Percentiles rank a stretch among this genome's conserved stretches.
Conservation (phyloP, 495 filamentous ascomycete genomes). For the Durotheca rogersii region DNA sequence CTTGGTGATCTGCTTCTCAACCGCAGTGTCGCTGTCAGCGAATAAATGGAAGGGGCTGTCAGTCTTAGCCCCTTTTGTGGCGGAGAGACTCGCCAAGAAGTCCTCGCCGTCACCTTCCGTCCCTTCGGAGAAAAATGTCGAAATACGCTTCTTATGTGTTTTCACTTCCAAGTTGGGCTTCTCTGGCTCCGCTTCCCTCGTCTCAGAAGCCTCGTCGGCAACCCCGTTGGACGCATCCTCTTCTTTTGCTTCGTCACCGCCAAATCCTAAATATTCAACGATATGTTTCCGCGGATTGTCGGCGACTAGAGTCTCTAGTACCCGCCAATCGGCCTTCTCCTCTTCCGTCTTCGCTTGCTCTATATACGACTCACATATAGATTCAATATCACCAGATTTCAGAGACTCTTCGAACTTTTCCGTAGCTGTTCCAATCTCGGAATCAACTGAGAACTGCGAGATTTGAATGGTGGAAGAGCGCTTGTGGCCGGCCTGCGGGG, state of each 20-base stretch:
- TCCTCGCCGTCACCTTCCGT: slow-evolving; percentile 73
- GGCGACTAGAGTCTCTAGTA: slow-evolving; percentile 84
- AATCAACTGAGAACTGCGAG: slow-evolving; percentile 83
- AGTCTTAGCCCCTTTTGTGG: slow-evolving; percentile 54
- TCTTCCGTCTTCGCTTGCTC: slow-evolving; percentile 73
- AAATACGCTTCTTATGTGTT: slow-evolving; percentile 60
- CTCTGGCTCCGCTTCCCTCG: slow-evolving; percentile 43
- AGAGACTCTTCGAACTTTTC: slow-evolving; percentile 84
- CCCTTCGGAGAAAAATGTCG: slow-evolving; percentile 77
- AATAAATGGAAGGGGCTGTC: slow-evolving; percentile 63
- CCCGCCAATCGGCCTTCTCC: slow-evolving; percentile 93
- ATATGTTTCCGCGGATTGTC: slow-evolving; percentile 77
- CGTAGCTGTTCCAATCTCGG: slow-evolving; percentile 76
- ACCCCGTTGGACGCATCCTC: slow-evolving; percentile 55
- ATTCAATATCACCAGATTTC: slow-evolving; percentile 70
- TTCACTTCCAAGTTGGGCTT: slow-evolving; percentile 42
- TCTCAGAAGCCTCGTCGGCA: slow-evolving; percentile 37
- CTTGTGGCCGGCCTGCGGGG: slow-evolving; percentile 57
- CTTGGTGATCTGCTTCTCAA: slow-evolving; percentile 83
- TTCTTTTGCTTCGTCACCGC: slow-evolving; percentile 56
- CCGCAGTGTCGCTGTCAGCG: slow-evolving; percentile 72
- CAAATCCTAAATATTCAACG: slow-evolving; percentile 84
- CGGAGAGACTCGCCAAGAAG: slow-evolving; percentile 73
- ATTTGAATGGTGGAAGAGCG: slow-evolving; percentile 78
- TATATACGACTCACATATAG: slow-evolving; percentile 79